Conservation (phyloP, 805 yeast genomes). For the Candida schatavii region DNA sequence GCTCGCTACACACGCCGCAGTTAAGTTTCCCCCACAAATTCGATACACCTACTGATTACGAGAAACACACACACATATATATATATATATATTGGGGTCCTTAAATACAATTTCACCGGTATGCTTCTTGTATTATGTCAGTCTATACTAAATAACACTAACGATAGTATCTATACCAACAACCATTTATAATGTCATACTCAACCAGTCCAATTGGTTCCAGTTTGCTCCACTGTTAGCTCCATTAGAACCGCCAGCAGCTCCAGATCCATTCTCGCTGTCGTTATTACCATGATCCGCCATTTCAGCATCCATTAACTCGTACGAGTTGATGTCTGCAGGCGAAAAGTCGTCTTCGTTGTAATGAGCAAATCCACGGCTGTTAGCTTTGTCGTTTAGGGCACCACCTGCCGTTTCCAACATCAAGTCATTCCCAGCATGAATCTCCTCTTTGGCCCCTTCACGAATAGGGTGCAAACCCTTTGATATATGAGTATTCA, state of each 20-base stretch:
- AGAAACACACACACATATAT: no score
- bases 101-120: no score
- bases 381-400: not conserved
- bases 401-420: not conserved
- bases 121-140: no score
- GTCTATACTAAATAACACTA: no score
- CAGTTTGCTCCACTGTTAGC: conserved; percentile 5
- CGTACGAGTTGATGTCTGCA: not conserved
- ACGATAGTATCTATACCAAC: no score
- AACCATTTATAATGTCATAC: conserved; percentile 27
- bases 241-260: not conserved
- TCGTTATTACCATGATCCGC: not conserved
- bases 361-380: not conserved
- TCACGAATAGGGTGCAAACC: conserved; percentile 2
- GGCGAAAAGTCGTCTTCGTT: conserved; percentile 1
- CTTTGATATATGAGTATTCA: conserved; percentile 2
- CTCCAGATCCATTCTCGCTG: not conserved
- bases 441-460: not conserved
- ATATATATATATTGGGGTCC: no score
- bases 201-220: conserved; percentile 26
- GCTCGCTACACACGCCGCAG: no score
- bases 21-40: no score
- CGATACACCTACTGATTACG: no score
- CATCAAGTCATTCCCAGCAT: not conserved
- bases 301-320: conserved; percentile 3